These are phyloP conservation scores for Phoma sp. DNA, from an alignment of 2,329 filamentous ascomycete species.

Conservation along the genomic window DNA sequence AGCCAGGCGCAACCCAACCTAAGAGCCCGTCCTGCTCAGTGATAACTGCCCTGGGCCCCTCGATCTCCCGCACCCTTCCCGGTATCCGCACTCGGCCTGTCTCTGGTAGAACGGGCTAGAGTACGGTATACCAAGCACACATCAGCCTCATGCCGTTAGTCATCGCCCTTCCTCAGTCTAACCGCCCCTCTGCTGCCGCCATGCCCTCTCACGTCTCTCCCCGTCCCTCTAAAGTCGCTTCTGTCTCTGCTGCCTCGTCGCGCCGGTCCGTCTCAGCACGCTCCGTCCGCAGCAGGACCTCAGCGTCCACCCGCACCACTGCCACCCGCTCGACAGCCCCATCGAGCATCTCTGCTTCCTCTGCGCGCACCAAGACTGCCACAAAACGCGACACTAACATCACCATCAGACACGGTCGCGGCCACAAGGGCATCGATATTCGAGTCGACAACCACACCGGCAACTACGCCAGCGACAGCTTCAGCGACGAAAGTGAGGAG, in stretches of 20 bases:
- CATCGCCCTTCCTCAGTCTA: slow-evolving; percentile 44
- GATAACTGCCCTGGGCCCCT: slow-evolving; percentile 27
- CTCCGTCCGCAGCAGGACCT: slow-evolving; percentile 33
- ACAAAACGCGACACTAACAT: slow-evolving; percentile 47
- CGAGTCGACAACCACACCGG: slow-evolving; percentile 46
- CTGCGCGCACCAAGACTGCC: slow-evolving; percentile 25
- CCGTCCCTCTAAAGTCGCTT: slow-evolving; percentile 2
- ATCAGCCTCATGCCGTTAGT: slow-evolving; percentile 52
- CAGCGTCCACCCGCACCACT: slow-evolving; percentile 32
- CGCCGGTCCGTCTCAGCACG: slow-evolving; percentile 41
- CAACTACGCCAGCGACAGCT: slow-evolving; percentile 36
- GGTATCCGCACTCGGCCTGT: slow-evolving; percentile 44
- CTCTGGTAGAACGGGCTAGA: slow-evolving; percentile 49
- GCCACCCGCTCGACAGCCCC: slow-evolving; percentile 31
- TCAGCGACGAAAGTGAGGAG: slow-evolving; percentile 37
- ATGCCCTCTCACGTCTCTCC: slow-evolving; percentile 11
- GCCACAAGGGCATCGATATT: slow-evolving; percentile 44
- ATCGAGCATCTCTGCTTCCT: slow-evolving; percentile 40
- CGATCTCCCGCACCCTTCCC: slow-evolving; percentile 27
- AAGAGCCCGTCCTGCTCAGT: slow-evolving; percentile 14
- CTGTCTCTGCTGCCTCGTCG: slow-evolving; percentile 17
- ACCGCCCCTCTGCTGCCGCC: slow-evolving; percentile 12
- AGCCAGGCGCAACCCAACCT: slow-evolving; percentile 21
- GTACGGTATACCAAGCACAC: slow-evolving; percentile 38
- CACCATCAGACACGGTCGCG: slow-evolving; percentile 41